A percentile compares a stretch with the other conserved stretches of the same genome.
Evolutionary conservation across 495 filamentous ascomycete genomes (phyloP).

Genomic region (Penicillium bovifimosum): DNA sequence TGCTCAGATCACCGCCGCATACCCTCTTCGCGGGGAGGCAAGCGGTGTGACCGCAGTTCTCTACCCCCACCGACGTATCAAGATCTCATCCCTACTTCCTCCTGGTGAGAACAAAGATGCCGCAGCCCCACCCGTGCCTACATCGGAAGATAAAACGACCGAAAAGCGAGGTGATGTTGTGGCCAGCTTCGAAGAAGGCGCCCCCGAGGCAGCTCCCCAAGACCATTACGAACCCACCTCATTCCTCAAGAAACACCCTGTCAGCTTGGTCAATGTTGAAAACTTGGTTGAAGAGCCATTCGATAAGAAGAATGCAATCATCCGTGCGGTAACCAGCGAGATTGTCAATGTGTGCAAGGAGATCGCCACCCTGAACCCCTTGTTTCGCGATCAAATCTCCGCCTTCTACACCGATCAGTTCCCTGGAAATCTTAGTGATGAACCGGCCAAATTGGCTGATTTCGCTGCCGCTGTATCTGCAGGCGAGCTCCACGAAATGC

Average conservation of each 20-base stretch:
- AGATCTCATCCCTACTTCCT: slow-evolving; percentile 72
- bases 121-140: slow-evolving; percentile 39
- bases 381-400: slow-evolving; percentile 97
- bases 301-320: slow-evolving; percentile 80
- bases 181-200: slow-evolving; percentile 88
- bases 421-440: slow-evolving; percentile 87
- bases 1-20: slow-evolving; percentile 93
- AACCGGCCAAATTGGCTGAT: slow-evolving; percentile 90
- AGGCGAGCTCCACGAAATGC: slow-evolving; percentile 84
- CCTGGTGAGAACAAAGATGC: slow-evolving; percentile 46
- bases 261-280: slow-evolving; percentile 90
- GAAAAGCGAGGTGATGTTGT: slow-evolving; percentile 90
- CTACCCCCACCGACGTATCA: slow-evolving; percentile 93
- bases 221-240: slow-evolving; percentile 78
- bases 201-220: slow-evolving; percentile 39
- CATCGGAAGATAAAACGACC: slow-evolving; percentile 52
- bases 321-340: slow-evolving; percentile 89
- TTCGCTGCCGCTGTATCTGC: slow-evolving; percentile 94
- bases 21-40: slow-evolving; percentile 76
- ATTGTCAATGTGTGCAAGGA: slow-evolving; percentile 99
- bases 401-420: slow-evolving; percentile 95
- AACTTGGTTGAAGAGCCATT: slow-evolving; percentile 83
- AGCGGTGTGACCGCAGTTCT: slow-evolving; percentile 81
- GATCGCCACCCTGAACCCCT: slow-evolving; percentile 81
- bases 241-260: slow-evolving; percentile 83